These are phyloP conservation scores for Aspergillus sp. DNA, from an alignment of 2,329 filamentous ascomycete genomes.

Conservation along the genomic window DNA sequence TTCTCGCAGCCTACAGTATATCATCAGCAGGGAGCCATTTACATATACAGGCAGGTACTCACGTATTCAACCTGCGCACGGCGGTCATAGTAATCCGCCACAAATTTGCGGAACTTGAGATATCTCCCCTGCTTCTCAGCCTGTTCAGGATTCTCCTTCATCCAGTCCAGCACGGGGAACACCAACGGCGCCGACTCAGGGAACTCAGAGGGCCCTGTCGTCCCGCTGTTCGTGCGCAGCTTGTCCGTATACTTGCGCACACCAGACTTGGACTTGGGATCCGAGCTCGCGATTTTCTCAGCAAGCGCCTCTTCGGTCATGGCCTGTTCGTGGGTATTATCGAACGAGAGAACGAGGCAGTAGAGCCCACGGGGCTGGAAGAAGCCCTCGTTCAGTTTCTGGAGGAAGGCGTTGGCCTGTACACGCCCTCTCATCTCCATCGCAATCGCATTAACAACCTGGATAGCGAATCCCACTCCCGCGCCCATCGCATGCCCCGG, in stretches of 20 bases:
- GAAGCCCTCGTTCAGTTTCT: conserved; percentile 9
- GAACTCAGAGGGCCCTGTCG: background rate
- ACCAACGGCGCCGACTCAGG: background rate
- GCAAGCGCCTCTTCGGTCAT: background rate
- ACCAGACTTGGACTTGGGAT: conserved; percentile 4
- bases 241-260: background rate
- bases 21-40: no score
- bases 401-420: background rate
- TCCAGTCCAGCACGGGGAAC: conserved; percentile 5
- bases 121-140: background rate
- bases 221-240: background rate
- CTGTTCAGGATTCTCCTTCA: background rate
- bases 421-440: conserved; percentile 5
- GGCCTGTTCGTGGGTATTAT: background rate
- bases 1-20: background rate
- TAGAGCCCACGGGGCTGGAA: conserved; percentile 8
- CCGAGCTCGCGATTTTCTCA: background rate
- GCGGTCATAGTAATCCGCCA: conserved; percentile 8
- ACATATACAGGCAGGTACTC: no score
- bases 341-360: conserved; percentile 10
- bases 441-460: conserved; percentile 5
- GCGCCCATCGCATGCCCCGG: background rate
- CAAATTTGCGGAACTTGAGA: conserved; percentile 1
- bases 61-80: conserved; percentile 9
- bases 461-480: background rate